Conservation (phyloP, 2,329 filamentous ascomycete genomes). For the Penicillium nordicum region DNA sequence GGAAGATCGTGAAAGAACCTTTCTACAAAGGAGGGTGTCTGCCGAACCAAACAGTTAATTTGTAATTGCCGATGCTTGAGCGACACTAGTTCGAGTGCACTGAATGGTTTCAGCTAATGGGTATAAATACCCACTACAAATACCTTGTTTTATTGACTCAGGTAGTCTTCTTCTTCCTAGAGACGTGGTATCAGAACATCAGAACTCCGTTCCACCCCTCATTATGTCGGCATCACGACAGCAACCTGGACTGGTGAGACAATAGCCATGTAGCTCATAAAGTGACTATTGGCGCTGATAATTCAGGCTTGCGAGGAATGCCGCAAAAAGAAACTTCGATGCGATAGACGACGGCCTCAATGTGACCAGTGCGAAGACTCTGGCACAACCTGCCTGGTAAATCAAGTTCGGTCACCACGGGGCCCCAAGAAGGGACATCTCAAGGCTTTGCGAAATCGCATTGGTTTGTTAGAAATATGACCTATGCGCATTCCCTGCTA, state of each 20-base stretch:
- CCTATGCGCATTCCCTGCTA: neutral
- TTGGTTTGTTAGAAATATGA: slow-evolving; percentile 18
- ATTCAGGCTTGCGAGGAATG: slow-evolving; percentile 29
- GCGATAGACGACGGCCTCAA: slow-evolving; percentile 26
- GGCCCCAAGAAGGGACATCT: slow-evolving; percentile 30
- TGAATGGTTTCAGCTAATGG: neutral
- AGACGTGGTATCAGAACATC: neutral
- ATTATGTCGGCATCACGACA: slow-evolving; percentile 3
- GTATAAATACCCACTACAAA: slow-evolving; percentile 1
- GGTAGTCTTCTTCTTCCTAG: neutral
- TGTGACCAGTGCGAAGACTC: slow-evolving; percentile 29
- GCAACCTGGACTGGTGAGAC: slow-evolving; percentile 9
- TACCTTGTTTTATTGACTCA: neutral
- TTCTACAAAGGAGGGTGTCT: neutral
- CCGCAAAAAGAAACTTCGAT: slow-evolving; percentile 29
- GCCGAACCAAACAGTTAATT: neutral
- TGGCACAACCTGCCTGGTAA: slow-evolving; percentile 28
- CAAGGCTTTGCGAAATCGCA: slow-evolving; percentile 27
- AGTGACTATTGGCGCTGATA: neutral
- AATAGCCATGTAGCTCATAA: neutral
- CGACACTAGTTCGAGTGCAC: neutral
- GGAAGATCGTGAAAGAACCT: neutral
- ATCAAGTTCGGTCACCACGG: slow-evolving; percentile 23
- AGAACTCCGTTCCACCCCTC: neutral
- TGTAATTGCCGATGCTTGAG: slow-evolving; percentile 1